Conservation (phyloP, 169 alveolate species). For the Babesia ovata region DNA sequence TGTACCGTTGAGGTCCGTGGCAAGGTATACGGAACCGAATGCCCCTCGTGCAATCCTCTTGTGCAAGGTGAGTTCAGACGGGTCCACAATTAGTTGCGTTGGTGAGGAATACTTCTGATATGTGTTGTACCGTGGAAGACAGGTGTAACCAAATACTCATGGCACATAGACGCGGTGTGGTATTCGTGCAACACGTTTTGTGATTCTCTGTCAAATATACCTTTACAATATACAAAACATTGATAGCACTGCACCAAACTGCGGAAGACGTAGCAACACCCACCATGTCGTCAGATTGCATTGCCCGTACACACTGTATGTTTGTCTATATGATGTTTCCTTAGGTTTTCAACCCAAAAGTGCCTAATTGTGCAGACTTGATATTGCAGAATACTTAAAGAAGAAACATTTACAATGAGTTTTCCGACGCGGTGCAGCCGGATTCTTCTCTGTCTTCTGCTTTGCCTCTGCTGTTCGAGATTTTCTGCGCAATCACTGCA, state of each 20-base stretch:
- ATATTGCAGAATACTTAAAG: background rate
- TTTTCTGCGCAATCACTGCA: conserved; percentile 6
- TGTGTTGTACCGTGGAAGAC: background rate
- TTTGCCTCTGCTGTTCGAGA: conserved; percentile 7
- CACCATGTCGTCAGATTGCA: background rate
- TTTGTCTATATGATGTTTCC: too few relatives aligned
- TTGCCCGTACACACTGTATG: background rate
- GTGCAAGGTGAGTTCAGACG: conserved; percentile 61
- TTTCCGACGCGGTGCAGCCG: conserved; percentile 9
- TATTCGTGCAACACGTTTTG: background rate
- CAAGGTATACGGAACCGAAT: conserved; percentile 65
- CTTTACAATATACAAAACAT: background rate
- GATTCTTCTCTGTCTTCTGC: conserved; percentile 22
- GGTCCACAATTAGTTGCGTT: conserved; percentile 33
- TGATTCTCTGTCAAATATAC: background rate
- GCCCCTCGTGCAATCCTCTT: conserved; percentile 61
- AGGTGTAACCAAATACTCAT: background rate
- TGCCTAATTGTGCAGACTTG: too few relatives aligned
- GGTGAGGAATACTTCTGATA: conserved; percentile 59
- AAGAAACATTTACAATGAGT: background rate
- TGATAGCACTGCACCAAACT: background rate
- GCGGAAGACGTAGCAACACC: background rate
- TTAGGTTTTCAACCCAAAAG: too few relatives aligned
- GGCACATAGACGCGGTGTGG: background rate
- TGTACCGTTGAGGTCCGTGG: conserved; percentile 41